Conservation (phyloP, 805 yeast species). For the Candida xyloterini region DNA sequence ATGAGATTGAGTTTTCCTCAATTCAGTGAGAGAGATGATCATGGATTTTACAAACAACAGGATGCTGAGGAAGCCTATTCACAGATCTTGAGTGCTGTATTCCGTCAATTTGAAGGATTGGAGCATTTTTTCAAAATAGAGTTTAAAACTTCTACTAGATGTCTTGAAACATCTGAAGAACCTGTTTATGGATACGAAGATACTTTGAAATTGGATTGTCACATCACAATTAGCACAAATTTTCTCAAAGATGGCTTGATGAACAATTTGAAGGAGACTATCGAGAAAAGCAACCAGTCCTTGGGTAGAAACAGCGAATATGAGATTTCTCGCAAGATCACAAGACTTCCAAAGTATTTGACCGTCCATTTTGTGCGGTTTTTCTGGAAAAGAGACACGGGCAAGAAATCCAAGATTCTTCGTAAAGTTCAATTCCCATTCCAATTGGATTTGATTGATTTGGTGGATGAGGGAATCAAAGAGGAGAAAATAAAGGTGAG, state of each 20-base stretch:
- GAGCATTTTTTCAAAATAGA: constrained; percentile 61
- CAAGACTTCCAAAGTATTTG: constrained; percentile 80
- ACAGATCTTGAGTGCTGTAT: constrained; percentile 59
- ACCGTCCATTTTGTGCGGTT: constrained; percentile 93
- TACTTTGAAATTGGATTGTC: constrained; percentile 79
- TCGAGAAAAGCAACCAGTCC: constrained; percentile 73
- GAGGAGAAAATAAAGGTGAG: constrained; percentile 64
- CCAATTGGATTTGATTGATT: constrained; percentile 82
- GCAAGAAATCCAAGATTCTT: constrained; percentile 86
- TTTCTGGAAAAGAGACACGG: constrained; percentile 92
- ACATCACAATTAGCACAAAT: constrained; percentile 80
- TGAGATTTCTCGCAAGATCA: constrained; percentile 57
- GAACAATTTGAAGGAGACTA: constrained; percentile 67
- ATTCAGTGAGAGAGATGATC: constrained; percentile 72
- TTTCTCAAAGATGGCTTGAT: constrained; percentile 82
- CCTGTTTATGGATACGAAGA: constrained; percentile 46
- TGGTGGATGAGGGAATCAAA: constrained; percentile 76
- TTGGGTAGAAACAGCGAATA: constrained; percentile 71
- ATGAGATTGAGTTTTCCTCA: constrained; percentile 78
- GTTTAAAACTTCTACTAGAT: constrained; percentile 61
- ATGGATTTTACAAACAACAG: constrained; percentile 85
- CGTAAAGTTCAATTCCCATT: constrained; percentile 95
- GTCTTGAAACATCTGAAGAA: constrained; percentile 51
- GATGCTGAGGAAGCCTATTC: constrained; percentile 97
- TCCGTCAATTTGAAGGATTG: constrained; percentile 47